These are phyloP conservation scores for Castanopsis chinensis DNA, from an alignment of 306 rosid species.

Conservation along the genomic window DNA sequence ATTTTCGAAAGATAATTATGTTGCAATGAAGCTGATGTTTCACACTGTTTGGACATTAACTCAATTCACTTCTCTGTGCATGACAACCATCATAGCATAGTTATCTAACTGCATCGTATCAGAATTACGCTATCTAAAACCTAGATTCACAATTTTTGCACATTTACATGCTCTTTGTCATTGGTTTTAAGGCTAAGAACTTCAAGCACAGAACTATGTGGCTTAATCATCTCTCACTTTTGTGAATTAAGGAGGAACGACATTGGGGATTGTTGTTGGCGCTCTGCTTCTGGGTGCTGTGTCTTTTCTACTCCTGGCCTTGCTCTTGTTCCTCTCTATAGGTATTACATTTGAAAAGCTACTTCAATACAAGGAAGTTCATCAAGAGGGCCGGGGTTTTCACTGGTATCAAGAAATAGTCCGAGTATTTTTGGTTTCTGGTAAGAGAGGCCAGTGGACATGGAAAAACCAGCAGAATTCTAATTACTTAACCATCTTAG, in stretches of 20 bases:
- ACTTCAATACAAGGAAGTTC: slow-evolving; percentile 95
- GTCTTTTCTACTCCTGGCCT: slow-evolving; percentile 45
- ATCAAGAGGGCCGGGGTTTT: slow-evolving; percentile 58
- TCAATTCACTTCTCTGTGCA: neutral
- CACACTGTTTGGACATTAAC: neutral
- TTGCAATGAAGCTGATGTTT: neutral
- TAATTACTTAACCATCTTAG: slow-evolving; percentile 50
- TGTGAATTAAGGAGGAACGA: slow-evolving; percentile 48
- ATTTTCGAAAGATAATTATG: neutral
- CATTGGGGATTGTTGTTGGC: slow-evolving; percentile 55
- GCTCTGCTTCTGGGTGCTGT: slow-evolving; percentile 47
- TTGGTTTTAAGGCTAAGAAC: slow-evolving; percentile 5
- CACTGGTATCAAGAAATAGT: slow-evolving; percentile 87
- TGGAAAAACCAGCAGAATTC: slow-evolving; percentile 69
- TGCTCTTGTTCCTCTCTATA: slow-evolving; percentile 72
- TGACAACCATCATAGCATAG: neutral
- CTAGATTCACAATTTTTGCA: neutral
- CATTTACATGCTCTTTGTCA: neutral
- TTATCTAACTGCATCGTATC: neutral
- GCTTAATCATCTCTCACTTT: slow-evolving; percentile 4
- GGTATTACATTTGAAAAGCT: slow-evolving; percentile 85
- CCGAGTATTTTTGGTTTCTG: slow-evolving; percentile 78
- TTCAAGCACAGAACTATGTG: neutral
- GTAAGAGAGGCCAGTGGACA: slow-evolving; percentile 92
- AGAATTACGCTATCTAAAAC: neutral